Conservation (phyloP, 2,329 filamentous ascomycete genomes). For the Aspergillus awamori region DNA sequence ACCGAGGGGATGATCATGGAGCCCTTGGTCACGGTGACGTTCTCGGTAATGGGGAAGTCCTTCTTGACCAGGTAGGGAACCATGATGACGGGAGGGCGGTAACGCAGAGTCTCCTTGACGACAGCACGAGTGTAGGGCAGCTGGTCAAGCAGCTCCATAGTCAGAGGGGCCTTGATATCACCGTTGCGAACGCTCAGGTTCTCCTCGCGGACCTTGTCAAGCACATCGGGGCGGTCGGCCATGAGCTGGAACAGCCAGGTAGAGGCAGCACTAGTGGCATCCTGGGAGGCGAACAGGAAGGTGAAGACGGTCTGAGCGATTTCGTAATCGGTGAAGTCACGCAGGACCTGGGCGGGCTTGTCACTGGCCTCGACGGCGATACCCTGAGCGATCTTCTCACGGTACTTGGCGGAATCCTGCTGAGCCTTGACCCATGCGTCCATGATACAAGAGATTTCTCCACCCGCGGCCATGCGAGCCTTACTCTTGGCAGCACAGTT, state of each 20-base stretch:
- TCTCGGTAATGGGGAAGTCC: constrained; percentile 83
- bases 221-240: constrained; percentile 88
- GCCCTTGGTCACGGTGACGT: constrained; percentile 91
- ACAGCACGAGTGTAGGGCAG: constrained; percentile 90
- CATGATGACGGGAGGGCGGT: constrained; percentile 95
- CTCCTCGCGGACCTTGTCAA: constrained; percentile 89
- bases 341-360: constrained; percentile 62
- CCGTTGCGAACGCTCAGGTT: constrained; percentile 77
- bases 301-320: constrained; percentile 57
- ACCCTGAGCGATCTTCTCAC: constrained; percentile 74
- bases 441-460: constrained; percentile 87
- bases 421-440: constrained; percentile 91
- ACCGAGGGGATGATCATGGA: constrained; percentile 94
- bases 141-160: constrained; percentile 84
- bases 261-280: constrained; percentile 89
- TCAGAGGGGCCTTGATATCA: constrained; percentile 69
- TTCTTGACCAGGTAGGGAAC: constrained; percentile 95
- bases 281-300: constrained; percentile 67
- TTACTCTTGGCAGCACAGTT: constrained; percentile 94
- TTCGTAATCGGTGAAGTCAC: constrained; percentile 56
- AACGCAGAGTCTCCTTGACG: constrained; percentile 87
- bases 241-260: constrained; percentile 96
- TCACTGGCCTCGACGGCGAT: constrained; percentile 67
- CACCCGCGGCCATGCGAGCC: constrained; percentile 85
- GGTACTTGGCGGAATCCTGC: constrained; percentile 81